phyloP scores from a whole-genome alignment of 108 stramenopile genomes.

The Nannochloropsis gaditana region DNA sequence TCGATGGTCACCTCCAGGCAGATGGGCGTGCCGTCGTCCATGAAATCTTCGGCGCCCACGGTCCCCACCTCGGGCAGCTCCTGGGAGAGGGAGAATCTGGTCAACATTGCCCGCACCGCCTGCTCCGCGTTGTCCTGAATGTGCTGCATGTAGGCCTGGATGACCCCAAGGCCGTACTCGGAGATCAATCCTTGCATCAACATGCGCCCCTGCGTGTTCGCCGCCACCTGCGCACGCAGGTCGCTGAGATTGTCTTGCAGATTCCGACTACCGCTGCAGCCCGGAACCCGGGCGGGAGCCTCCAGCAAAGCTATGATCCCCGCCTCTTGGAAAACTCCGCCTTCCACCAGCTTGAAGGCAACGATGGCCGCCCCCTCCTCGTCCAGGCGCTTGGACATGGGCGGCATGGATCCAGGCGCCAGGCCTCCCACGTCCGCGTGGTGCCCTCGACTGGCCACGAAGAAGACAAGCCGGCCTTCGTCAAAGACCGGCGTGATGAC shows the following conservation, averaged over 20 bases:
- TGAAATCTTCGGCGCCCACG: constrained; percentile 74
- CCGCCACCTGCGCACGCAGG: constrained; percentile 93
- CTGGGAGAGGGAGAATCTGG: not conserved
- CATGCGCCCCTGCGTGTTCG: constrained; percentile 85
- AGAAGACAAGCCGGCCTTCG: constrained; percentile 70
- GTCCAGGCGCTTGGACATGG: constrained; percentile 69
- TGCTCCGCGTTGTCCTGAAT: constrained; percentile 91
- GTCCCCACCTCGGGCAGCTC: constrained; percentile 35
- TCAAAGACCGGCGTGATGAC: constrained; percentile 94
- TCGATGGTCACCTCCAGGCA: constrained; percentile 78
- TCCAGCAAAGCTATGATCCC: constrained; percentile 81
- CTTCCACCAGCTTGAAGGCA: constrained; percentile 87
- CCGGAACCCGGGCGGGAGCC: constrained; percentile 69
- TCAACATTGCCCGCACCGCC: constrained; percentile 87
- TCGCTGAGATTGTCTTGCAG: constrained; percentile 89
- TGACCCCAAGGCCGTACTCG: constrained; percentile 76
- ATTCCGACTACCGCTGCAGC: constrained; percentile 79
- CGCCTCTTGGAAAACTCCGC: constrained; percentile 86
- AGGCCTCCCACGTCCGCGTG: constrained; percentile 95
- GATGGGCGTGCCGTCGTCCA: constrained; percentile 97
- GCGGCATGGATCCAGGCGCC: constrained; percentile 76
- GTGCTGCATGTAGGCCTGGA: constrained; percentile 91
- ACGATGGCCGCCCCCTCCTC: constrained; percentile 97
- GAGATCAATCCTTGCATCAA: constrained; percentile 71
- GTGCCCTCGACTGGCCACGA: constrained; percentile 91